A percentile compares a stretch with the other conserved stretches of the same genome.
Evolutionary conservation across 331 rosid genomes (phyloP).

Genomic region (Malus hybrid): DNA sequence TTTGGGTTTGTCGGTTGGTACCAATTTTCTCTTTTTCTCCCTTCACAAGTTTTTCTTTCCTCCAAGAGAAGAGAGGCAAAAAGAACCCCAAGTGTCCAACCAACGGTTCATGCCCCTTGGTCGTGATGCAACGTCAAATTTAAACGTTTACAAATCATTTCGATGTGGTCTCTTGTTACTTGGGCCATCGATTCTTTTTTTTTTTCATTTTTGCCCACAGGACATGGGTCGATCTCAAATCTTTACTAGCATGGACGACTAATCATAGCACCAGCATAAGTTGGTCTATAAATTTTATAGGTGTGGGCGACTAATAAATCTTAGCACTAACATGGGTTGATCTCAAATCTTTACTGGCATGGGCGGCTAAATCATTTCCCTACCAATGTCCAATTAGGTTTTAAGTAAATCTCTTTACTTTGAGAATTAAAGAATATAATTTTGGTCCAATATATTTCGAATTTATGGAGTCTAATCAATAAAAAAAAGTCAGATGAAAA

Average conservation of each 20-base stretch:
- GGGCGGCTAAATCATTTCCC: background rate
- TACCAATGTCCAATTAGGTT: too few relatives aligned
- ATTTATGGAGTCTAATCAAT: too few relatives aligned
- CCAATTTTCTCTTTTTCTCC: background rate
- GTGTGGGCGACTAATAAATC: too few relatives aligned
- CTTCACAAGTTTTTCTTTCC: background rate
- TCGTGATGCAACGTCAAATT: background rate
- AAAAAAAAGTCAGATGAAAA: background rate
- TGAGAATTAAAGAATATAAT: too few relatives aligned
- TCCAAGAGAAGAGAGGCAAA: background rate
- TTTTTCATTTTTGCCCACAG: too few relatives aligned
- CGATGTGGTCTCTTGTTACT: too few relatives aligned
- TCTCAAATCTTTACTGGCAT: background rate
- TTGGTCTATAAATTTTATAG: too few relatives aligned
- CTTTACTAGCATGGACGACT: too few relatives aligned
- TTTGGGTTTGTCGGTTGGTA: background rate
- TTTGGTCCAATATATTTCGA: too few relatives aligned
- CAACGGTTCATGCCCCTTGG: too few relatives aligned
- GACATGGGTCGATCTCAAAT: background rate
- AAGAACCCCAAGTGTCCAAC: background rate
- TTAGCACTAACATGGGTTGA: fast-evolving
- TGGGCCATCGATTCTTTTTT: too few relatives aligned
- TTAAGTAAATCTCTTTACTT: background rate
- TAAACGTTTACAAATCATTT: background rate
- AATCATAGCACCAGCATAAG: too few relatives aligned